Base-by-base conservation (phyloP, 306 rosid genomes). In the Citrullus colocynthis region DNA sequence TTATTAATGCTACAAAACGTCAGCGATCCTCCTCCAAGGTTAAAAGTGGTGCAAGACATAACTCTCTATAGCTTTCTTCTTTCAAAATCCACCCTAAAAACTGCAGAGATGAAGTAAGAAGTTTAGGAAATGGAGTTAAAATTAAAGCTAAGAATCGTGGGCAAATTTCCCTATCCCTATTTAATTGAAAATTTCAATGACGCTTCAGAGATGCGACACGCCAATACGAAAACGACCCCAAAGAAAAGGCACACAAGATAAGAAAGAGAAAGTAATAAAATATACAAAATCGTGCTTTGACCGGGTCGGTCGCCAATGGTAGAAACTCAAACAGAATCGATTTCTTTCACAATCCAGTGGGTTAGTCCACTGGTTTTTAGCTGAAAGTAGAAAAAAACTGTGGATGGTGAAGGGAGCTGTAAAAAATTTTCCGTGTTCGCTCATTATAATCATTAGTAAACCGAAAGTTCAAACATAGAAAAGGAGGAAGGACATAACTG, bases 21-120 rank as follows among this genome's bases (percentile, higher is more conserved):
- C 21, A 52, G 41, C 6, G 69, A 78, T n/a, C 64, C 76, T 49
- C 64, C 76, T n/a, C 62, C 81, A 51, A 51, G 81, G 42, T 66
- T 36, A 42, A 65, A 66, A 45, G 39, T 21, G 13, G 66, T 20
- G 81, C 81, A 78, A 67, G 81, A 64, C 81, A 78, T 78, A 11
- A 18, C 64, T 58, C 55, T 20, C 71, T 14, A 54, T 4, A 49
- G 54, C 77, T 52, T 51, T 30, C 62, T 72, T 51, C 62, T 51
- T 73, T 17, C 77, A 49, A 52, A 73, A 30, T 51, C 16, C 8
- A 17, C 77, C 77, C 77, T 73, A 12, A 52, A 72, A 73, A 45
- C 45, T 17, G 77, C 48, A 73, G 42, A 30, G 24, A 24, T 4
- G 6, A 30, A 49, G 28, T 21, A 73, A 73, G 16, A 72, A 72